Evolutionary conservation across 2,329 filamentous ascomycete genomes (phyloP).

Genomic region (Claviceps cyperi): DNA sequence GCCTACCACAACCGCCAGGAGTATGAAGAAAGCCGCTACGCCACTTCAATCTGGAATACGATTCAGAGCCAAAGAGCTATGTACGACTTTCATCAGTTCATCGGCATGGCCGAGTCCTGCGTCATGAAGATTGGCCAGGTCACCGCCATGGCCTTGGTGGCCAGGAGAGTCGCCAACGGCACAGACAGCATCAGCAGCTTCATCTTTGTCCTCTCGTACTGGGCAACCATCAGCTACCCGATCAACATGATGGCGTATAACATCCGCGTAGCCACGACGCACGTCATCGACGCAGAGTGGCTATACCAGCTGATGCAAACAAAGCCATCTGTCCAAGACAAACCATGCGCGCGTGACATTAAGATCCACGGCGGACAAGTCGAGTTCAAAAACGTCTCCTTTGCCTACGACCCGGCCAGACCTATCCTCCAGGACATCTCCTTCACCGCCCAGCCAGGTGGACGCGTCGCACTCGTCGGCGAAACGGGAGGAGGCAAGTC

Average conservation of each 20-base stretch:
- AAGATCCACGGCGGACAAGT: slow-evolving; percentile 30
- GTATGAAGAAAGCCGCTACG: slow-evolving; percentile 12
- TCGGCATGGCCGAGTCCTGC: slow-evolving; percentile 5
- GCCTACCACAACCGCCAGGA: slow-evolving; percentile 18
- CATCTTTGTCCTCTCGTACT: slow-evolving; percentile 51
- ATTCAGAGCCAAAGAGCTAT: slow-evolving; percentile 5
- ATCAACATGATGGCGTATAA: slow-evolving; percentile 19
- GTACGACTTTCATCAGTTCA: slow-evolving; percentile 5
- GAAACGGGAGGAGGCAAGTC: slow-evolving; percentile 50
- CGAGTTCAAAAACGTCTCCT: slow-evolving; percentile 38
- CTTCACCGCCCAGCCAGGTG: slow-evolving; percentile 33
- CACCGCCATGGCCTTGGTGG: slow-evolving; percentile 3
- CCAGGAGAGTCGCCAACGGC: slow-evolving; percentile 5
- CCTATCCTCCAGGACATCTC: slow-evolving; percentile 33
- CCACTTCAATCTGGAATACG: slow-evolving; percentile 4
- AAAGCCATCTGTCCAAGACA: too few species aligned
- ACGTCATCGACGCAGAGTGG: slow-evolving; percentile 51
- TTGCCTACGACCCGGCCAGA: slow-evolving; percentile 39
- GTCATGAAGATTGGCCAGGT: slow-evolving; percentile 10
- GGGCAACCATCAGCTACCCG: slow-evolving; percentile 31
- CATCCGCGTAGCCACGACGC: slow-evolving; percentile 15
- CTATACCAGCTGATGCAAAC: slow-evolving; percentile 40
- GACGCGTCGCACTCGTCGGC: slow-evolving; percentile 46
- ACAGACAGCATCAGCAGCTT: slow-evolving; percentile 30
- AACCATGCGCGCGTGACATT: slow-evolving; percentile 3